Evolutionary conservation across 768 basidiomycete genomes (phyloP).

Genomic region (Phlegmacium glaucopus): DNA sequence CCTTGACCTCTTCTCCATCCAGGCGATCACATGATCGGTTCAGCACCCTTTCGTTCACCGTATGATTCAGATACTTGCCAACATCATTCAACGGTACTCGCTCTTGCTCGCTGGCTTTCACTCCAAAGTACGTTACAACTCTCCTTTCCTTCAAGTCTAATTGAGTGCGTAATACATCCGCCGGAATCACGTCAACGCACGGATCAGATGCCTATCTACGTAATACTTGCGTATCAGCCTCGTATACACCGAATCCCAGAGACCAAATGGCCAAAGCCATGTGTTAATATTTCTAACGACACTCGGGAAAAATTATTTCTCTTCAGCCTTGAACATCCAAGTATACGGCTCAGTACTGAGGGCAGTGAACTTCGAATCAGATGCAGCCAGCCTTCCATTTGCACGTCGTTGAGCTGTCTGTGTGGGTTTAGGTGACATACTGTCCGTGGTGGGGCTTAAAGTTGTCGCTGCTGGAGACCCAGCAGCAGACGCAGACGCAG

Average conservation of each 20-base stretch:
- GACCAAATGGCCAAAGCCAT: slow-evolving; percentile 1
- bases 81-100: too few species aligned
- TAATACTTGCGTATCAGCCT: not conserved
- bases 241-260: not conserved
- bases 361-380: slow-evolving; percentile 18
- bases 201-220: not conserved
- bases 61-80: too few species aligned
- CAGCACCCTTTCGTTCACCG: too few species aligned
- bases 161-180: too few species aligned
- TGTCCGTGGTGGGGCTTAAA: not conserved
- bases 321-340: slow-evolving; percentile 32
- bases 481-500: slow-evolving; percentile 23
- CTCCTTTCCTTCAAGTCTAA: too few species aligned
- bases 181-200: not conserved
- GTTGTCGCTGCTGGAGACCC: not conserved
- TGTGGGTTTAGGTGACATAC: not conserved
- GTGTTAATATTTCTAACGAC: not conserved
- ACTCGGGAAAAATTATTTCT: not conserved
- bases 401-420: slow-evolving; percentile 11
- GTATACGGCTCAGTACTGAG: slow-evolving; percentile 33
- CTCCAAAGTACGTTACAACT: too few species aligned
- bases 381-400: slow-evolving; percentile 9
- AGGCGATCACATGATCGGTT: too few species aligned
- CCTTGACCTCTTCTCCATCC: too few species aligned
- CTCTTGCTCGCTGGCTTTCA: too few species aligned